A percentile compares a stretch with the other conserved stretches of the same genome.
These are phyloP conservation scores for Trapa incisa DNA, from an alignment of 345 rosid species.

Conservation along the genomic window DNA sequence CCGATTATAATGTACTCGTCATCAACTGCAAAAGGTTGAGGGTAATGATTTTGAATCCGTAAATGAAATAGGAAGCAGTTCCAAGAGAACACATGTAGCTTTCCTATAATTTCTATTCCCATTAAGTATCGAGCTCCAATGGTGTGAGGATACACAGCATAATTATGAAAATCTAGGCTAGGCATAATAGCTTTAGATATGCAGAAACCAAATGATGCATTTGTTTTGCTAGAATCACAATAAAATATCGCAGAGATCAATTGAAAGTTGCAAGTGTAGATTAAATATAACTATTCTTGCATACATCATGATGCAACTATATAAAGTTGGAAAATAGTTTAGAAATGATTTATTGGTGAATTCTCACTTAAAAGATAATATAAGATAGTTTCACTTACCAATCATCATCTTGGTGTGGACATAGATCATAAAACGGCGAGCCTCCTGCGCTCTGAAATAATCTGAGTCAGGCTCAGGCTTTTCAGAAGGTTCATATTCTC, in stretches of 20 bases:
- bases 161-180: not conserved
- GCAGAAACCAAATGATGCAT: not conserved
- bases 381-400: conserved; percentile 29
- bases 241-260: not conserved
- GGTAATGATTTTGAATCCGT: no score
- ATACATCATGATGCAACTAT: not conserved
- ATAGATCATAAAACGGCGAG: conserved; percentile 94
- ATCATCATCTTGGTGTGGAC: conserved; percentile 99
- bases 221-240: no score
- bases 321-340: not conserved
- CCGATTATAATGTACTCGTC: conserved; percentile 93
- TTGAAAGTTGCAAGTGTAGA: not conserved
- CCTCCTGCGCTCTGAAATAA: conserved; percentile 71
- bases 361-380: not conserved
- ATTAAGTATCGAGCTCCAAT: no score
- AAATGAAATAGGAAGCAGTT: no score
- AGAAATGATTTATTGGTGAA: not conserved
- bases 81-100: no score
- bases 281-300: not conserved
- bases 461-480: conserved; percentile 77
- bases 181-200: not conserved
- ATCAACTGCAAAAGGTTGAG: conserved; percentile 47
- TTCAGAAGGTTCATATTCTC: conserved; percentile 82
- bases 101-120: no score
- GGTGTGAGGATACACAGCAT: no score